Percentiles rank a stretch among this genome's conserved stretches.
These are phyloP conservation scores for Cutaneotrichosporon sp. DNA, from an alignment of 1,284 basidiomycete genomes.

Conservation along the genomic window DNA sequence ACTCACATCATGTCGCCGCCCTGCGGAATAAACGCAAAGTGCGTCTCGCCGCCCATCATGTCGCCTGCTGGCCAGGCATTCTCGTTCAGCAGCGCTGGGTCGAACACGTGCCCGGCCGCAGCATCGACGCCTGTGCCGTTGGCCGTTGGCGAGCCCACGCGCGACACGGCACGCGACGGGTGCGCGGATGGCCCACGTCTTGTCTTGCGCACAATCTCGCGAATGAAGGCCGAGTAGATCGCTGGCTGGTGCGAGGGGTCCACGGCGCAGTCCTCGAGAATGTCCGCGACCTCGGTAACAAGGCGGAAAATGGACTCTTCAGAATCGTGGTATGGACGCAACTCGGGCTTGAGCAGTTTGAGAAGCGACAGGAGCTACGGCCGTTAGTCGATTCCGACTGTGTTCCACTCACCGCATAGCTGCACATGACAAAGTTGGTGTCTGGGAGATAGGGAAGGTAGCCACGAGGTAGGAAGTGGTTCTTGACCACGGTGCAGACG, in stretches of 20 bases:
- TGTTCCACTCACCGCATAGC: constrained; percentile 54
- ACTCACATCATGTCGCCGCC: constrained; percentile 44
- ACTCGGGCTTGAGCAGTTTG: constrained; percentile 59
- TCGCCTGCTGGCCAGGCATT: constrained; percentile 33
- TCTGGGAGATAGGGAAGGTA: constrained; percentile 82
- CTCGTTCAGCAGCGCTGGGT: constrained; percentile 36
- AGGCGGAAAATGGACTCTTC: constrained; percentile 40
- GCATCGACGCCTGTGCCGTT: neutral
- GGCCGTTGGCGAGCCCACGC: constrained; percentile 11
- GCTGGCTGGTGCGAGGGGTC: constrained; percentile 74
- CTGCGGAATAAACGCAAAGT: constrained; percentile 43
- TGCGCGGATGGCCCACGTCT: constrained; percentile 14
- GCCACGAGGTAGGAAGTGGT: constrained; percentile 67
- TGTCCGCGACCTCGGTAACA: constrained; percentile 67
- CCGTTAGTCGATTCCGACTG: neutral
- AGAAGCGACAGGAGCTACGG: constrained; percentile 72
- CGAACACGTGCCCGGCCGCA: constrained; percentile 24
- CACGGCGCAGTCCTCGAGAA: constrained; percentile 67
- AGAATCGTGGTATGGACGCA: constrained; percentile 40
- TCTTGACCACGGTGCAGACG: constrained; percentile 48
- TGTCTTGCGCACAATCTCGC: constrained; percentile 54
- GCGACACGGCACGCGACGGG: constrained; percentile 14
- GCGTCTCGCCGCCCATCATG: constrained; percentile 25
- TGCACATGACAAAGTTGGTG: constrained; percentile 83
- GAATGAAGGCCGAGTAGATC: constrained; percentile 77